phyloP scores from a whole-genome alignment of 2,329 filamentous ascomycete species.

The Fusarium foetens region DNA sequence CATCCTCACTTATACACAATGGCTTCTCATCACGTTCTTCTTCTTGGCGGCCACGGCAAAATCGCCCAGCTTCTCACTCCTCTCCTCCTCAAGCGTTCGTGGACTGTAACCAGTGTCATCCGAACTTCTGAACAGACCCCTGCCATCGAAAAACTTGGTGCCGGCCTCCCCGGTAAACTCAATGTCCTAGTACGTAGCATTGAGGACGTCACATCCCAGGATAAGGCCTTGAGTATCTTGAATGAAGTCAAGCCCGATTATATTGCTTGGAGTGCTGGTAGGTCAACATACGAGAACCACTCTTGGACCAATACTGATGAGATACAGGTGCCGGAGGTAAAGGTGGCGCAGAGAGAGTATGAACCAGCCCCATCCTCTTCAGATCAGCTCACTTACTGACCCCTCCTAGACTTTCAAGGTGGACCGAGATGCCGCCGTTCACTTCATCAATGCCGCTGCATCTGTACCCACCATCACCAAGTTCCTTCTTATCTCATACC shows the following conservation, averaged over 20 bases:
- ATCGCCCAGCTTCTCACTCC: constrained; percentile 79
- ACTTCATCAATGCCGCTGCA: constrained; percentile 70
- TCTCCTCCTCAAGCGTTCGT: constrained; percentile 76
- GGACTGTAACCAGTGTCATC: constrained; percentile 82
- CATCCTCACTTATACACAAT: constrained; percentile 33
- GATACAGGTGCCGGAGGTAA: constrained; percentile 66
- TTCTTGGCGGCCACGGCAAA: constrained; percentile 86
- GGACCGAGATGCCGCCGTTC: constrained; percentile 71
- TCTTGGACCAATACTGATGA: constrained; percentile 12
- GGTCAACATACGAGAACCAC: constrained; percentile 24
- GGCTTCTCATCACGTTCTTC: constrained; percentile 65
- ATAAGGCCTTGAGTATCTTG: constrained; percentile 71
- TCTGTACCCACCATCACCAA: constrained; percentile 64
- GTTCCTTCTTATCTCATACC: constrained; percentile 73
- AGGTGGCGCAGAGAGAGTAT: constrained; percentile 62
- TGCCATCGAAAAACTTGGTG: constrained; percentile 70
- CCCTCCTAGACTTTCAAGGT: constrained; percentile 63
- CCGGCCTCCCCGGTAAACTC: constrained; percentile 69
- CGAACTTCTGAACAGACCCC: constrained; percentile 74
- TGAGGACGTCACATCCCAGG: constrained; percentile 73
- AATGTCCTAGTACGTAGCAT: constrained; percentile 76
- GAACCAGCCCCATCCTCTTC: background rate
- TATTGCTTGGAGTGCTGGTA: constrained; percentile 75
- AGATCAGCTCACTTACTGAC: constrained; percentile 21
- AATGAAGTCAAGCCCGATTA: constrained; percentile 71